Evolutionary conservation across 208 protist genomes (phyloP).

Genomic region (Angomonas deanei): DNA sequence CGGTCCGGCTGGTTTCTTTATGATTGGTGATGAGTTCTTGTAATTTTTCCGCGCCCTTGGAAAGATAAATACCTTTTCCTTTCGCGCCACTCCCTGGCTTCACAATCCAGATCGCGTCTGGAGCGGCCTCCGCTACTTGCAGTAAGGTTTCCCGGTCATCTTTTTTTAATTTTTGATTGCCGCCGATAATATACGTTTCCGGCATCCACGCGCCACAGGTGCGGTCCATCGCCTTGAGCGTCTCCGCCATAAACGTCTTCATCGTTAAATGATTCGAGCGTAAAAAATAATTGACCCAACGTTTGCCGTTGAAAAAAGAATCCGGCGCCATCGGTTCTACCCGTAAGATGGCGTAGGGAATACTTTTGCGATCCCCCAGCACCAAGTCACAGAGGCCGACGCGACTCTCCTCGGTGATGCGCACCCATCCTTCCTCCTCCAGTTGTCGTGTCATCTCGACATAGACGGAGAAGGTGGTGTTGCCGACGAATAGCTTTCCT

Average conservation of each 20-base stretch:
- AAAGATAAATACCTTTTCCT: slow-evolving; percentile 66
- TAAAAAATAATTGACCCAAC: slow-evolving; percentile 88
- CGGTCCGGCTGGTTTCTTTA: slow-evolving; percentile 11
- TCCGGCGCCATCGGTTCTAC: slow-evolving; percentile 41
- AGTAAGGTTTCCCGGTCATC: slow-evolving; percentile 54
- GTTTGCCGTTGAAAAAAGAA: slow-evolving; percentile 51
- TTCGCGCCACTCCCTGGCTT: slow-evolving; percentile 82
- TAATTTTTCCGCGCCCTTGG: slow-evolving; percentile 22
- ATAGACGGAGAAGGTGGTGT: slow-evolving; percentile 74
- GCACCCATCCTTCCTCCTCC: slow-evolving; percentile 39
- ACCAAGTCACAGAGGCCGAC: slow-evolving; percentile 54
- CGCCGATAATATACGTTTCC: slow-evolving; percentile 65
- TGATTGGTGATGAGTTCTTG: slow-evolving; percentile 33
- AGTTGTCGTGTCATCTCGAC: slow-evolving; percentile 77
- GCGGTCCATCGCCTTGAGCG: slow-evolving; percentile 41
- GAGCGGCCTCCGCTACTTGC: slow-evolving; percentile 16
- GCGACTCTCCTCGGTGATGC: slow-evolving; percentile 9
- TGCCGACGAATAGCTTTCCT: slow-evolving; percentile 35
- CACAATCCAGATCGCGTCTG: slow-evolving; percentile 70
- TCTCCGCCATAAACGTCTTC: slow-evolving; percentile 68
- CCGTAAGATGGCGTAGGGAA: slow-evolving; percentile 69
- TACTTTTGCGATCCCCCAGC: slow-evolving; percentile 76
- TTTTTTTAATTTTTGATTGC: slow-evolving; percentile 36
- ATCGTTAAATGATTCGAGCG: slow-evolving; percentile 78
- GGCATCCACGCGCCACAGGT: slow-evolving; percentile 62